These are phyloP conservation scores for Gracilaria vermiculophylla DNA, from an alignment of 23 red algal species.

Conservation along the genomic window DNA sequence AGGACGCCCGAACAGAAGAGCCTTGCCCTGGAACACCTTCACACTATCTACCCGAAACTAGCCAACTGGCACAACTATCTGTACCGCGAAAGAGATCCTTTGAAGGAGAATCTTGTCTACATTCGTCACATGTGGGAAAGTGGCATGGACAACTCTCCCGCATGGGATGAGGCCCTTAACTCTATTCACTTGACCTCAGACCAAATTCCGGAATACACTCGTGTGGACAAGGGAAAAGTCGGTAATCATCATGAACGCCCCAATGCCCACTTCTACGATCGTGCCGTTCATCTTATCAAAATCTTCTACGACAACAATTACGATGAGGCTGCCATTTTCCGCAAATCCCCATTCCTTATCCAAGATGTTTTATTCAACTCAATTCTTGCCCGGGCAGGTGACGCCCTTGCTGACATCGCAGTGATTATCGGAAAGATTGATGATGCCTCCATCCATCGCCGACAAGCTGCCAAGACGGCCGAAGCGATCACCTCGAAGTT, in stretches of 20 bases:
- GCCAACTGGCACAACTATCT: slow-evolving; percentile 47
- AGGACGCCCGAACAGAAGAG: not conserved
- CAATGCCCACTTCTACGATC: slow-evolving; percentile 49
- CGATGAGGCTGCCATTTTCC: slow-evolving; percentile 27
- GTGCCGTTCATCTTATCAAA: slow-evolving; percentile 55
- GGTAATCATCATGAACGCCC: slow-evolving; percentile 58
- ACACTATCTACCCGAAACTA: slow-evolving; percentile 43
- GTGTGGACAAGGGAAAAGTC: slow-evolving; percentile 64
- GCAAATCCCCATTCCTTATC: slow-evolving; percentile 45
- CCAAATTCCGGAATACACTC: slow-evolving; percentile 47
- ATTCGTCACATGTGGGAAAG: slow-evolving; percentile 77
- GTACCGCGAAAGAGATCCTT: slow-evolving; percentile 48
- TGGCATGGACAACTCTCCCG: slow-evolving; percentile 75
- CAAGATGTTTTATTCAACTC: slow-evolving; percentile 66
- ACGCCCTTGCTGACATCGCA: slow-evolving; percentile 53
- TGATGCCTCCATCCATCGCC: not conserved
- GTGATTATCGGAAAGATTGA: slow-evolving; percentile 35
- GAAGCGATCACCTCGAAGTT: slow-evolving; percentile 29
- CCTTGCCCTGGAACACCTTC: slow-evolving; percentile 23
- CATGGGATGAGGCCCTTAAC: slow-evolving; percentile 63
- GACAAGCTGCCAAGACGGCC: not conserved
- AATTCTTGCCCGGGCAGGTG: slow-evolving; percentile 43
- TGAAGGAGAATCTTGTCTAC: slow-evolving; percentile 48
- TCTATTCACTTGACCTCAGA: not conserved
- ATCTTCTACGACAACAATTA: slow-evolving; percentile 62